Evolutionary conservation across 106 monocot genomes (phyloP), one percentile per base, ranked within the genome.

Genomic region (Triglochin maritima): DNA sequence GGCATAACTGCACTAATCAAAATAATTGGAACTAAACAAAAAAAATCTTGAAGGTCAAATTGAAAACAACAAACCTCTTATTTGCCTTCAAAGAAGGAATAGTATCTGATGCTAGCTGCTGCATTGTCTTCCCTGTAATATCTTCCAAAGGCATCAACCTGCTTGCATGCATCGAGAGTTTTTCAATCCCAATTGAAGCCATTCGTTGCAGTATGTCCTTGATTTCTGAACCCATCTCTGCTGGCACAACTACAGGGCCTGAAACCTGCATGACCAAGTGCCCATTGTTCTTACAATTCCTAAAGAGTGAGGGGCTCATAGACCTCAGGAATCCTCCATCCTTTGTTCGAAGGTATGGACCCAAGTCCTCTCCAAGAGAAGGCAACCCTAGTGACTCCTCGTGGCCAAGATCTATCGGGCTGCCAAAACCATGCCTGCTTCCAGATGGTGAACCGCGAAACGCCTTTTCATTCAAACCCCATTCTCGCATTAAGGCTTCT

Each of bases 91-190:
- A 42, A 70, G 76, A 53, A 68, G 86, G 80, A 59, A 72, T 41
- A 79, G 86, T 67, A 44, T 95, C 90, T 87, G 87, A 90, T 62
- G 82, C 79, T 69, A 98, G 51, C 68, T 98, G 85, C 56, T 92
- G 88, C 81, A 98, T 86, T 4, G 85, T 84, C 53, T 79, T 82
- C 5, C 98, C 98, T 55, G 76, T 98, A 52, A 98, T 71, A 75
- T 92, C 88, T 81, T 92, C 98, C 68, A 98, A 76, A 50, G 98
- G 98, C 98, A 98, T 98, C 44, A 98, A 59, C 68, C 86, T 88
- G 11, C 68, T 89, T 43, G 92, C 92, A 64, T 89, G 91, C 79
- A 73, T 79, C 6, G 92, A 88, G 4, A 98, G 71, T 75, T 92
- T 98, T 61, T 98, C 98, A 57, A 98, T 86, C 45, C 98, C 98